phyloP scores from a whole-genome alignment of 768 basidiomycete species.

The Boletus reticulatus region DNA sequence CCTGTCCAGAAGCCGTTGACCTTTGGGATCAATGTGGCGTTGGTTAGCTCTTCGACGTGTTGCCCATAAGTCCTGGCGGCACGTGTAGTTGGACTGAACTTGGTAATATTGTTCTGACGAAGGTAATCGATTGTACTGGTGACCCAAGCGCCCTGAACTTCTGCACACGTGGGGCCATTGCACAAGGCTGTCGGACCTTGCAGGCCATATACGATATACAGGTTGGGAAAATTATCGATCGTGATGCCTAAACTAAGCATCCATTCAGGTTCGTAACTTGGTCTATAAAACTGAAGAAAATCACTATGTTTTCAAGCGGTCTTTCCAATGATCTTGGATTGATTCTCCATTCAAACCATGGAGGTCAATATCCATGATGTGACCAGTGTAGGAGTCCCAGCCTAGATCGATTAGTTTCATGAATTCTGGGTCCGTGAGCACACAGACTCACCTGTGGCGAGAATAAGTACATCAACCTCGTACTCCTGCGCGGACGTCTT shows the following conservation, averaged over 20 bases:
- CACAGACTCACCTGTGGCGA: conserved; percentile 1
- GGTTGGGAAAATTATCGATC: not conserved
- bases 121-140: not conserved
- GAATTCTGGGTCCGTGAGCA: not conserved
- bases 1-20: not conserved
- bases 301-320: not conserved
- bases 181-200: not conserved
- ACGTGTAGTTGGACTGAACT: not conserved
- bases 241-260: not conserved
- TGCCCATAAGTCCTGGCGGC: conserved; percentile 8
- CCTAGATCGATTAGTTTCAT: not conserved
- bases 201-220: not conserved
- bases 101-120: conserved; percentile 3
- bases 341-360: not conserved
- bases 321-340: not conserved
- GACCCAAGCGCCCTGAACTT: not conserved
- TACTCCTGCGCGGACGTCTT: conserved; percentile 7
- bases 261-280: too few relatives aligned
- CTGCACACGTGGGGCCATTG: not conserved
- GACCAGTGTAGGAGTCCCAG: not conserved
- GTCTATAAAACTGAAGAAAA: not conserved
- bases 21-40: conserved; percentile 6
- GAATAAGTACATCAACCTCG: conserved; percentile 9
- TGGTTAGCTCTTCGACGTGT: not conserved
- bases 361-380: not conserved